Base-by-base conservation (phyloP, 345 rosid species). In the Theobroma cacao region DNA sequence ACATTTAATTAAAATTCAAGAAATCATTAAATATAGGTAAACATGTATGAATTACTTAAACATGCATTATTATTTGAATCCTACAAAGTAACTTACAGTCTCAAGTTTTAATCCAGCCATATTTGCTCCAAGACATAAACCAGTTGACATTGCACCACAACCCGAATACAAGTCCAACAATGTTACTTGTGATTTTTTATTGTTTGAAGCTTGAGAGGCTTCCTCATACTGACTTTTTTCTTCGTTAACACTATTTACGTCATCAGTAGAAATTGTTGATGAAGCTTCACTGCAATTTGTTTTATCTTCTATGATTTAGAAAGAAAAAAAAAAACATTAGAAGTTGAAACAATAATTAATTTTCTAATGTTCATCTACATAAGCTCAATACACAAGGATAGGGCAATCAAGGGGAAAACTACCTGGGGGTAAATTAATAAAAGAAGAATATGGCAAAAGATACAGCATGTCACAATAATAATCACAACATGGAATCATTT, bases 61-160 rank as follows among this genome's bases (percentile, higher is more conserved):
- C n/a, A 64, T 7, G 15, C 11, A 48, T 4, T 15, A 15, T 8
- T 28, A 33, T 20, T 52, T 50, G n/a, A 71, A 50, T 4, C 11
- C 18, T 18, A 28, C 31, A 13, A 20, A 20, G 6, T 2, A 61
- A 62, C 93, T 75, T 75, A 91, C 94, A 0, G 94, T 92, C 28
- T 87, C 84, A 45, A 94, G 94, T 31, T 89, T 84, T 14, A 81
- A 33, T 9, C 92, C 89, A 26, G 91, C 80, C 18, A 84, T 38
- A 7, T 87, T 81, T 40, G 97, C 91, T 20, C 98, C 96, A 20
- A 91, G 86, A 75, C 94, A 89, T 43, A 94, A 78, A 3, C 98
- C 97, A 1, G 93, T 94, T 0, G 98, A 93, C 97, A 94, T 91
- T 9, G 93, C 97, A 7, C 97, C 97, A 83, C 98, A 94, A 3